Base-by-base conservation (phyloP, 208 protist genomes). In the Leishmania aethiopica region DNA sequence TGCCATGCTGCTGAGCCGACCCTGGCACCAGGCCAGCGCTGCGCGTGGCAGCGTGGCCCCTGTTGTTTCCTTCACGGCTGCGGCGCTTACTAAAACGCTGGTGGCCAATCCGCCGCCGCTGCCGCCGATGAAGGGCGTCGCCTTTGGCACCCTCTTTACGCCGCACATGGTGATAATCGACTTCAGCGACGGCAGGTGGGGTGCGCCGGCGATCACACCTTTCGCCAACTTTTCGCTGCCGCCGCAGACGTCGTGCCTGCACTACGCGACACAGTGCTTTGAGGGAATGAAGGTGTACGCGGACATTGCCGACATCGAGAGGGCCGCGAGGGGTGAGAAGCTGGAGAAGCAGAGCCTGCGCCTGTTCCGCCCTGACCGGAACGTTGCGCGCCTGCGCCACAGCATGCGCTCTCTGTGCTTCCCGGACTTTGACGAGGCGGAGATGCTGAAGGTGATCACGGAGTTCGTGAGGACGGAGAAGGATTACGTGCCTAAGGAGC, bases 241-340 rank as follows among this genome's bases (percentile, higher is more conserved):
- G 32, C 98, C 98, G 25, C 94, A 98, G 53, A 80, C 94, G 19
- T 84, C 88, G 15, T 92, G 91, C 32, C 86, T 99, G 22, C 99
- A 99, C 84, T 99, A 99, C 87, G 98, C 81, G 0, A 67, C 91
- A 28, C 80, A 90, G 86, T 99, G 97, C 92, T 99, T 99, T 83
- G 99, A 99, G 86, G 99, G 99, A 51, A 95, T 99, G 91, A 99
- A 99, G 90, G 99, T 98, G 45, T 99, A 99, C 91, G 94, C 94
- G 51, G 89, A 99, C 71, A 80, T 86, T 22, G 69, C 82, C 0
- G 87, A 96, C 22, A 98, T 96, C 67, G 83, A 91, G 32, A 84
- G 79, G 71, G 86, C 72, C 55, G 28, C 80, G 53, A 83, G 69
- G 37, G 88, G 88, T 8, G 86, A 93, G 86, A 67, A 35, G 60